Conservation (phyloP, 768 basidiomycete species). For the Rickenella mellea region DNA sequence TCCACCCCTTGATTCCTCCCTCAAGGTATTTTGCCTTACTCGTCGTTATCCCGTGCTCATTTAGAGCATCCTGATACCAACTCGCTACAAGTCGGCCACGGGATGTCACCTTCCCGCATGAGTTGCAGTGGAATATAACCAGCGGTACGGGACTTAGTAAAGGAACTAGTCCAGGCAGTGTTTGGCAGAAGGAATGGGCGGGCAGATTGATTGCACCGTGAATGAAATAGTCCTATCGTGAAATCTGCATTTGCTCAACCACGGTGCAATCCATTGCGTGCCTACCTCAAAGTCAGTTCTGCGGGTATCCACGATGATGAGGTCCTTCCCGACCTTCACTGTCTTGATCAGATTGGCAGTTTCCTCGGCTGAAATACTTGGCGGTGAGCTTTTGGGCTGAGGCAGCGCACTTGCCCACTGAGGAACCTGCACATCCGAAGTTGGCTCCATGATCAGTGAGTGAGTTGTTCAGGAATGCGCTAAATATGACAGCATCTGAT, state of each 20-base stretch:
- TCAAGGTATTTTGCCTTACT: slow-evolving; percentile 32
- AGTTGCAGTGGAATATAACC: slow-evolving; percentile 17
- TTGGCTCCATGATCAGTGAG: no score
- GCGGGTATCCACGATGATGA: slow-evolving; percentile 27
- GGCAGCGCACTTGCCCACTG: slow-evolving; percentile 12
- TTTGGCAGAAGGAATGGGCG: slow-evolving; percentile 32
- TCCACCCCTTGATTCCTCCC: slow-evolving; percentile 37
- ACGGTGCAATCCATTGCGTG: no score
- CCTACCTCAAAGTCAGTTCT: slow-evolving; percentile 29
- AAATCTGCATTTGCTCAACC: neutral
- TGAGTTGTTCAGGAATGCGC: no score
- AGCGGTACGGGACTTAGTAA: slow-evolving; percentile 17
- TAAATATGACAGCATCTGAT: no score
- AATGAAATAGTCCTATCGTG: slow-evolving; percentile 15
- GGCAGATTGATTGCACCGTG: slow-evolving; percentile 32
- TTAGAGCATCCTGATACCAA: slow-evolving; percentile 42
- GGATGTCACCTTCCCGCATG: slow-evolving; percentile 7
- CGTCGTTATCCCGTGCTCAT: slow-evolving; percentile 17
- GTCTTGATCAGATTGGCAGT: slow-evolving; percentile 15
- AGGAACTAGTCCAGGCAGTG: slow-evolving; percentile 21
- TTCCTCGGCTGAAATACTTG: slow-evolving; percentile 12
- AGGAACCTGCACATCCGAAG: no score
- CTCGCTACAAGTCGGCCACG: slow-evolving; percentile 14
- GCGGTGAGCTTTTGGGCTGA: slow-evolving; percentile 9
- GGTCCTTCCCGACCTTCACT: slow-evolving; percentile 13